Evolutionary conservation across 1,284 basidiomycete genomes (phyloP).

Genomic region (Schizophyllum amplum): DNA sequence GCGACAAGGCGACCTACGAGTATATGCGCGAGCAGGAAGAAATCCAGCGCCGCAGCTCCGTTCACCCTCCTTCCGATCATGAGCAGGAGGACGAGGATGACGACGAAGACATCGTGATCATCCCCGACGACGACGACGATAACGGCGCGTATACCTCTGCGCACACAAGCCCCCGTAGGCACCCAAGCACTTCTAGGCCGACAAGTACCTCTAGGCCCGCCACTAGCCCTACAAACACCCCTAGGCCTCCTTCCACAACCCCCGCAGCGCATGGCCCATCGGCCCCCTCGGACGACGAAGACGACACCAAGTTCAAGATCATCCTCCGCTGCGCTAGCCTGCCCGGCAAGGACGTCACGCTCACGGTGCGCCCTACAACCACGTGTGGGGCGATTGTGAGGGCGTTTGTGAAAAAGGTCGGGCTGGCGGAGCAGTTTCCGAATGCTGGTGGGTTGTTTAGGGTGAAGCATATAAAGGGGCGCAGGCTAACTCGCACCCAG

Average conservation of each 20-base stretch:
- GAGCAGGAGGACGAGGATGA: conserved; percentile 12
- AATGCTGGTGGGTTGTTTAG: conserved; percentile 8
- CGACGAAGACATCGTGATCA: conserved; percentile 7
- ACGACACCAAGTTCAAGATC: conserved; percentile 50
- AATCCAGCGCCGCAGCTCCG: conserved; percentile 2
- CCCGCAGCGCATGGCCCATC: conserved; percentile 13
- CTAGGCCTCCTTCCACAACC: conserved; percentile 7
- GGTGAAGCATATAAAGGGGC: no score
- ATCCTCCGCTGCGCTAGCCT: conserved; percentile 48
- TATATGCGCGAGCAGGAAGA: conserved; percentile 35
- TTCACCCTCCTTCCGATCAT: conserved; percentile 11
- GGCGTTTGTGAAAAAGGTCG: conserved; percentile 59
- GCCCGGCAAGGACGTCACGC: conserved; percentile 40
- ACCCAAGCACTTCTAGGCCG: no score
- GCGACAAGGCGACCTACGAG: conserved; percentile 49
- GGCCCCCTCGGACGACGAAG: neutral
- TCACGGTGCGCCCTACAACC: conserved; percentile 65
- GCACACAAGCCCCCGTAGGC: no score
- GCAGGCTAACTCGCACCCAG: conserved; percentile 3
- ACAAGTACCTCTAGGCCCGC: conserved; percentile 4
- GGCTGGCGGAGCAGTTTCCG: conserved; percentile 45
- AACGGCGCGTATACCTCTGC: neutral
- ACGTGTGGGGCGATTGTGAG: conserved; percentile 66
- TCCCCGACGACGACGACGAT: conserved; percentile 11
- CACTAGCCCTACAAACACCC: conserved; percentile 9